Base-by-base conservation (phyloP, 2,329 filamentous ascomycete genomes). In the Trichocomaceae sp. region DNA sequence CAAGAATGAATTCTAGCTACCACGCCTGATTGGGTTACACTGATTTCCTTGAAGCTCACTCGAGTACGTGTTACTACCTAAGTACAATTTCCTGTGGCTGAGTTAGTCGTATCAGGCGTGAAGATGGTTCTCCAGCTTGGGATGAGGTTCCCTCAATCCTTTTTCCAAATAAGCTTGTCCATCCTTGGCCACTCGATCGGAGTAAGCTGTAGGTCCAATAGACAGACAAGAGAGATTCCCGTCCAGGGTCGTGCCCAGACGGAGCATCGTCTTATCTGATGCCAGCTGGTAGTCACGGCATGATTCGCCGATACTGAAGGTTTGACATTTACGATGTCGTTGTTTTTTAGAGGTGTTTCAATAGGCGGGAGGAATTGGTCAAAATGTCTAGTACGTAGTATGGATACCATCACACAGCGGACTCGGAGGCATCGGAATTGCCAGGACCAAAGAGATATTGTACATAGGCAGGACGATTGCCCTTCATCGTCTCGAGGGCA, bases 391-490 rank as follows among this genome's bases (percentile, higher is more conserved):
- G 17, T 49, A 4, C 15, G 26, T n/a, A n/a, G n/a, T n/a, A 26
- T 26, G 2, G 13, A 37, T 20, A 17, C 26, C 22, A 47, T 52
- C 45, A 39, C 45, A 45, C 7, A n/a, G 49, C 35, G 39, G 45
- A 41, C 20, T 48, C 15, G 49, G 44, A n/a, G 10, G 5, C 2
- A 22, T 37, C 23, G n/a, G 54, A 44, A 35, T n/a, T 20, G 20
- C 49, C 37, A 8, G 35, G 35, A 12, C 54, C 54, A 20, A 56
- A 48, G 8, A 56, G 8, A 46, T 45, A 56, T n/a, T 46, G 49
- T 58, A 95, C 75, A 68, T 95, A 95, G 19, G 83, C 83, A 33
- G 91, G 82, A 53, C 78, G 82, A 63, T 87, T 84, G 53, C 89
- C 90, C 67, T 83, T 85, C 51, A 83, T 73, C 57, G 85, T 76